These are phyloP conservation scores for Gracilaria domingensis DNA, from an alignment of 23 red algal genomes.

Conservation along the genomic window DNA sequence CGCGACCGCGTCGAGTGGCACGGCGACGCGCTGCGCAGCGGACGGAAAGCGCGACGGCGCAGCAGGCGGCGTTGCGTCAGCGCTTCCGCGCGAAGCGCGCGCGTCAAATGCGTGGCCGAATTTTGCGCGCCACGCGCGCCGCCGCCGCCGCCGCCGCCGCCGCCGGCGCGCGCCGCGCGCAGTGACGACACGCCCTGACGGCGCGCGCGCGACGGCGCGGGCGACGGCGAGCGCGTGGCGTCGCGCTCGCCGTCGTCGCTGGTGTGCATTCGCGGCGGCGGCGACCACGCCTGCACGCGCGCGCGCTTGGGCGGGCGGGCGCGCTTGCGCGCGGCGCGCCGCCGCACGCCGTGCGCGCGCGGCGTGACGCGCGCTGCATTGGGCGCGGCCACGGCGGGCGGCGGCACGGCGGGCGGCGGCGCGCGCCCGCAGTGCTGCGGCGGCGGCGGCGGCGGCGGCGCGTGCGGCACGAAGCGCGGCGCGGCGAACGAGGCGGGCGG, in stretches of 20 bases:
- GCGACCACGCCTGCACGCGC: not conserved
- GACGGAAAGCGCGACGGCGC: not conserved
- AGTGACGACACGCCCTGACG: not conserved
- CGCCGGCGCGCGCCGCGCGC: too few relatives aligned
- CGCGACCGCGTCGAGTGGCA: not conserved
- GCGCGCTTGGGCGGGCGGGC: not conserved
- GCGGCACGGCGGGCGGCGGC: not conserved
- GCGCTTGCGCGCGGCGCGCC: not conserved
- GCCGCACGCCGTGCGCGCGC: not conserved
- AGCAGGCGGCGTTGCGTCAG: not conserved
- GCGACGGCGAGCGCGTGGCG: not conserved
- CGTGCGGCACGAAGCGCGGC: slow-evolving; percentile 6
- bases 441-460: not conserved
- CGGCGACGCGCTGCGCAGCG: not conserved
- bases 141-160: too few relatives aligned
- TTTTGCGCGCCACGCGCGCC: not conserved
- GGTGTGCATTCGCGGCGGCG: not conserved
- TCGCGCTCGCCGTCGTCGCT: not conserved
- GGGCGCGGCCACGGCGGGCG: not conserved
- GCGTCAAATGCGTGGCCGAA: not conserved
- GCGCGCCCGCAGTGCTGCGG: not conserved
- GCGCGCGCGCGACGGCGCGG: too few relatives aligned
- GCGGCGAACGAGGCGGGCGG: not conserved
- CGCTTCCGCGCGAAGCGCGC: too few relatives aligned
- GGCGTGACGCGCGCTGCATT: not conserved